Percentiles rank a stretch among this genome's conserved stretches.
Conservation (phyloP, 768 basidiomycete genomes). For the Boletus barrowsii region DNA sequence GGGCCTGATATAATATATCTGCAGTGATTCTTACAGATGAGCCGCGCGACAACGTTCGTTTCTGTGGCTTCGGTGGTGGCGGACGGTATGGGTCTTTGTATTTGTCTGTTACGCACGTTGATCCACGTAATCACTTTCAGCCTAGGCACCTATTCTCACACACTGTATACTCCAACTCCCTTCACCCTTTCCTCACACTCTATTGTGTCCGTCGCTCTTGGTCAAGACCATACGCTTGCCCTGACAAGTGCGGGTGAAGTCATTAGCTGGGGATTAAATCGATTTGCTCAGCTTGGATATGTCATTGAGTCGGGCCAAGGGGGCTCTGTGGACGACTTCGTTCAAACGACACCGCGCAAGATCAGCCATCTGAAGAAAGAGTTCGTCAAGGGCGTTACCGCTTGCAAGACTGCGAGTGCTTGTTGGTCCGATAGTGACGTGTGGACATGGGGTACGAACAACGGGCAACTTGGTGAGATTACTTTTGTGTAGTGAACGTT, state of each 20-base stretch:
- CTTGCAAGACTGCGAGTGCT: conserved; percentile 81
- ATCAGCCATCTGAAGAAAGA: conserved; percentile 81
- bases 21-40: conserved; percentile 71
- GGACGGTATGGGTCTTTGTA: conserved; percentile 59
- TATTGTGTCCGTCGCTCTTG: conserved; percentile 71
- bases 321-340: conserved; percentile 60
- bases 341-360: conserved; percentile 74
- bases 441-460: conserved; percentile 92
- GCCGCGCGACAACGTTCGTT: conserved; percentile 62
- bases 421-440: conserved; percentile 78
- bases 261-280: conserved; percentile 86
- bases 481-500: not conserved
- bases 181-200: conserved; percentile 53
- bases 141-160: conserved; percentile 73
- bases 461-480: conserved; percentile 78
- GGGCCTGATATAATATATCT: not conserved
- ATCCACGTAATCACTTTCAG: conserved; percentile 34
- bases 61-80: conserved; percentile 88
- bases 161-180: conserved; percentile 69
- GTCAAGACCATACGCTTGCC: conserved; percentile 92
- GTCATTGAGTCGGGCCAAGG: conserved; percentile 54
- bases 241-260: conserved; percentile 81
- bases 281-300: conserved; percentile 89
- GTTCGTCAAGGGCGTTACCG: conserved; percentile 74
- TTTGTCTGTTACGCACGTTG: not conserved